These are phyloP conservation scores for Cladophialophora carrionii DNA, from an alignment of 2,329 filamentous ascomycete genomes.

Conservation along the genomic window DNA sequence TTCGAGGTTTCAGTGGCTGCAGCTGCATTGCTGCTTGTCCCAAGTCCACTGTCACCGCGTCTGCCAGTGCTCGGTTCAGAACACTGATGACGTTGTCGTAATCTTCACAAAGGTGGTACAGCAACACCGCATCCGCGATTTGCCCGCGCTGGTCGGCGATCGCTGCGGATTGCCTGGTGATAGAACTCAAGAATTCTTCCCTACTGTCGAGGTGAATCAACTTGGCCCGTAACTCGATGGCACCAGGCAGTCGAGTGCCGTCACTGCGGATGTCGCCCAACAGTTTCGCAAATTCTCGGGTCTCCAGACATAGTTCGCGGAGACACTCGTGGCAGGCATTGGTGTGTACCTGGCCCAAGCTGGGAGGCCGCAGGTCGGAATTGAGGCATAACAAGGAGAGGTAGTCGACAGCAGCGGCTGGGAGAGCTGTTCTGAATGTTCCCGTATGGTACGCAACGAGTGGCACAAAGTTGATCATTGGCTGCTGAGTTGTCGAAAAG, in stretches of 20 bases:
- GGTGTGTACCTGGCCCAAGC: slow-evolving; percentile 74
- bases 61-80: slow-evolving; percentile 85
- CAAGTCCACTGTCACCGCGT: slow-evolving; percentile 83
- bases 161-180: slow-evolving; percentile 87
- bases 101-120: slow-evolving; percentile 93
- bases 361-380: slow-evolving; percentile 70
- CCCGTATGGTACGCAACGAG: slow-evolving; percentile 94
- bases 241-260: slow-evolving; percentile 79
- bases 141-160: slow-evolving; percentile 88
- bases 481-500: slow-evolving; percentile 56
- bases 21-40: slow-evolving; percentile 78
- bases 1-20: slow-evolving; percentile 73
- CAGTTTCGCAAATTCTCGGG: slow-evolving; percentile 89
- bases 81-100: slow-evolving; percentile 93
- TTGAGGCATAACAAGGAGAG: slow-evolving; percentile 90
- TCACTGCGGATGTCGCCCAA: slow-evolving; percentile 89
- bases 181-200: slow-evolving; percentile 84
- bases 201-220: slow-evolving; percentile 80
- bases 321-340: slow-evolving; percentile 88
- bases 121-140: slow-evolving; percentile 87
- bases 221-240: slow-evolving; percentile 80
- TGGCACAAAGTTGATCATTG: slow-evolving; percentile 91
- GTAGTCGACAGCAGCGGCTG: slow-evolving; percentile 90
- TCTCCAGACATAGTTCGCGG: slow-evolving; percentile 93
- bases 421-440: slow-evolving; percentile 89